Evolutionary conservation across 257 asterid genomes (phyloP).

Genomic region (Penstemon barbatus): DNA sequence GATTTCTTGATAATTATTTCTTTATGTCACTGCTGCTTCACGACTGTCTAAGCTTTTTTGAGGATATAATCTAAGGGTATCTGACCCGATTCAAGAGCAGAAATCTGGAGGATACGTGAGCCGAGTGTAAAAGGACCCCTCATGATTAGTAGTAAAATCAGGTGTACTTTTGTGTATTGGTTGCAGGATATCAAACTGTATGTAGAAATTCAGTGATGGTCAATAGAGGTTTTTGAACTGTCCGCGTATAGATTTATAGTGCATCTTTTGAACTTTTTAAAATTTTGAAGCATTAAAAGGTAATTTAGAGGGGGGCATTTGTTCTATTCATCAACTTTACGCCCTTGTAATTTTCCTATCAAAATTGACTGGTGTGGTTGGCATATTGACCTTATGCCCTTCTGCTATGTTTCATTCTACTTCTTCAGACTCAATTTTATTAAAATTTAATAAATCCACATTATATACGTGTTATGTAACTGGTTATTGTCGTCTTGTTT

Average conservation of each 20-base stretch:
- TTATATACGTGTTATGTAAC: too few relatives aligned
- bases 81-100: constrained; percentile 6
- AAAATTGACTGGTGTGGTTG: constrained; percentile 10
- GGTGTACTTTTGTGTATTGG: constrained; percentile 33
- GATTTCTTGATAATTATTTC: constrained; percentile 26
- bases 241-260: constrained; percentile 19
- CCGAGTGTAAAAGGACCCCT: background rate
- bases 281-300: constrained; percentile 23
- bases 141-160: constrained; percentile 1
- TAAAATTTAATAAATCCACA: too few relatives aligned
- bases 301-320: constrained; percentile 1
- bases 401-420: too few relatives aligned
- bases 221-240: constrained; percentile 24
- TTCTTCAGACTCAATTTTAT: too few relatives aligned
- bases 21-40: constrained; percentile 17
- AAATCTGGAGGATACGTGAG: constrained; percentile 23
- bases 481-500: too few relatives aligned
- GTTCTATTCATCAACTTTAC: constrained; percentile 5
- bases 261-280: constrained; percentile 16
- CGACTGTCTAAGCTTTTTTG: constrained; percentile 12
- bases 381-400: background rate
- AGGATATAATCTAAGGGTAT: constrained; percentile 6
- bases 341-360: constrained; percentile 15
- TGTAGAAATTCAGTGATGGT: constrained; percentile 29
- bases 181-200: constrained; percentile 24